Base-by-base conservation (phyloP, 2,329 filamentous ascomycete species). In the Thelonectria olida region DNA sequence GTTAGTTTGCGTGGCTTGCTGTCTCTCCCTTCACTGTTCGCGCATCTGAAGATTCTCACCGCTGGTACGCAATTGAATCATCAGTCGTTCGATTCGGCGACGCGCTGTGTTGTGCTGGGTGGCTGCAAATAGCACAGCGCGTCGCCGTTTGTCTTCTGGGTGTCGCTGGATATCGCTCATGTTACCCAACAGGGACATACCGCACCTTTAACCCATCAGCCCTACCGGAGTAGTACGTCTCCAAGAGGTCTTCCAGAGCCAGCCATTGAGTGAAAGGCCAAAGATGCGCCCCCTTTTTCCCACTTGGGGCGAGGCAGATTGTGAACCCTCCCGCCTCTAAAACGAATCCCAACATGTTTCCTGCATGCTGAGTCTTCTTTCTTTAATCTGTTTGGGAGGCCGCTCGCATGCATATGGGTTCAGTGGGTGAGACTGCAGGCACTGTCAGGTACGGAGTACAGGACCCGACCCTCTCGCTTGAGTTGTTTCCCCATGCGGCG, bases 191-290 rank as follows among this genome's bases (percentile, higher is more conserved):
- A 2, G 10, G 8, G 39, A 20, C 39, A 23, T 10, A 20, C 34
- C 34, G 34, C 15, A 20, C 39, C n/a, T 42, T 42, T 19, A 7
- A 42, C 28, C 5, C 20, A 49, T 56, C 53, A 56, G 53, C 53
- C 53, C 31, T 56, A 56, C 53, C 45, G 19, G 7, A 4, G 38
- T 42, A 54, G 52, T 44, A 41, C 41, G 52, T 31, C 52, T 54
- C 19, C 19, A 23, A 47, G 19, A 22, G n/a, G 52, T 31, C 52
- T 54, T 13, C 19, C 9, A 47, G 19, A 20, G 39, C 41, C 39
- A 31, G 15, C 41, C 52, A 25, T 41, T 22, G 31, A 31, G 22
- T 27, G 42, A 22, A 23, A 34, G 13, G 25, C 15, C 39, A 36
- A 27, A 42, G 13, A 38, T 12, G 31, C 8, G 9, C 20, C 36